A percentile compares a stretch with the other conserved stretches of the same genome.
phyloP scores from a whole-genome alignment of 257 asterid genomes.

The Penstemon eatonii region DNA sequence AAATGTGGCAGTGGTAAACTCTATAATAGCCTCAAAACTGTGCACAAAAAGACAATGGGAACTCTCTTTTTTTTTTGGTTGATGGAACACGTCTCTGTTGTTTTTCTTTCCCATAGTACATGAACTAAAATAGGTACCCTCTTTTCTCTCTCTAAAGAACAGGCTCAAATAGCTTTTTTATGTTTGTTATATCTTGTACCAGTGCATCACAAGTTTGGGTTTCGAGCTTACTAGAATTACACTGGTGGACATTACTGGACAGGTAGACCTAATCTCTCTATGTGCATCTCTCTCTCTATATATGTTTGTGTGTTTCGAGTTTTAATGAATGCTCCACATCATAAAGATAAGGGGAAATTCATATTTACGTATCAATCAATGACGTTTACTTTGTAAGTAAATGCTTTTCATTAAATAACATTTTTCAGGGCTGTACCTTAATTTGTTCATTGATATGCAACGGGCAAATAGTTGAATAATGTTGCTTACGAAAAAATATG shows the following conservation, averaged over 20 bases:
- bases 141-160: no score
- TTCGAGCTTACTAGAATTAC: conserved; percentile 93
- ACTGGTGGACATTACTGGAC: conserved; percentile 70
- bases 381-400: no score
- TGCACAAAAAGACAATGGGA: conserved; percentile 7
- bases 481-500: no score
- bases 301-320: not conserved
- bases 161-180: not conserved
- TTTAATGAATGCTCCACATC: no score
- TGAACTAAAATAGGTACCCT: not conserved
- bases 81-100: not conserved
- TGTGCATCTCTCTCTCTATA: not conserved
- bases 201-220: conserved; percentile 87
- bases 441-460: no score
- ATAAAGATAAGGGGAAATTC: no score
- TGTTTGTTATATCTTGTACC: conserved; percentile 30
- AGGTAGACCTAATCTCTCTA: conserved; percentile 45
- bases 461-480: no score
- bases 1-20: not conserved
- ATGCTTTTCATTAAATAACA: no score
- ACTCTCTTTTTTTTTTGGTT: not conserved
- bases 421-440: no score
- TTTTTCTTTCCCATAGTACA: conserved; percentile 7
- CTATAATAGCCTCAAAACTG: conserved; percentile 4
- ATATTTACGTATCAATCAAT: no score